Percentiles rank a stretch among this genome's conserved stretches.
These are phyloP conservation scores for Tuctoria greenei DNA, from an alignment of 176 grass and related monocot species.

Conservation along the genomic window DNA sequence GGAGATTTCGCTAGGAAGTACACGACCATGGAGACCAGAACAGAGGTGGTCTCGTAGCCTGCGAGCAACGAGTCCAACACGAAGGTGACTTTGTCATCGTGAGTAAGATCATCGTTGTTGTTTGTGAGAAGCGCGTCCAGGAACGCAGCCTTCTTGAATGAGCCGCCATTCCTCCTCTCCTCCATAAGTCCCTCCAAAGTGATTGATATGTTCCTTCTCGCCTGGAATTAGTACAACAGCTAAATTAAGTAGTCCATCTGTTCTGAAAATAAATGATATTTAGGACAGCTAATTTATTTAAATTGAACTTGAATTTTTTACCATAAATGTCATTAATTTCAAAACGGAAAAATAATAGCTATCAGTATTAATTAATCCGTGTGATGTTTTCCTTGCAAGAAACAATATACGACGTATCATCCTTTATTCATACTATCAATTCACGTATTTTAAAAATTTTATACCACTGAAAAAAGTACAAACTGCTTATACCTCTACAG, in stretches of 20 bases:
- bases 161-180: constrained; percentile 28
- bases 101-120: constrained; percentile 22
- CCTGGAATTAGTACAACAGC: constrained; percentile 15
- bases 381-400: background rate
- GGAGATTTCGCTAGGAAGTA: constrained; percentile 52
- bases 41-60: constrained; percentile 64
- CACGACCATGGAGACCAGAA: constrained; percentile 41
- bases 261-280: too few relatives aligned
- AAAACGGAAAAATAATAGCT: too few relatives aligned
- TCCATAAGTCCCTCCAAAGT: constrained; percentile 46
- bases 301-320: too few relatives aligned
- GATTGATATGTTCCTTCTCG: constrained; percentile 49
- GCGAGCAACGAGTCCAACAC: constrained; percentile 55
- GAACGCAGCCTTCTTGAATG: constrained; percentile 38
- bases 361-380: too few relatives aligned
- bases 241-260: too few relatives aligned
- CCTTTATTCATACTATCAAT: background rate
- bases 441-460: background rate
- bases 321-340: too few relatives aligned
- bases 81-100: constrained; percentile 67
- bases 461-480: background rate
- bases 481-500: constrained; percentile 33
- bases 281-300: too few relatives aligned
- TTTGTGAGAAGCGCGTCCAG: constrained; percentile 49
- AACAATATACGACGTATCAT: background rate